Evolutionary conservation across 768 basidiomycete species (phyloP).

Genomic region (Coprinopsis sp.): DNA sequence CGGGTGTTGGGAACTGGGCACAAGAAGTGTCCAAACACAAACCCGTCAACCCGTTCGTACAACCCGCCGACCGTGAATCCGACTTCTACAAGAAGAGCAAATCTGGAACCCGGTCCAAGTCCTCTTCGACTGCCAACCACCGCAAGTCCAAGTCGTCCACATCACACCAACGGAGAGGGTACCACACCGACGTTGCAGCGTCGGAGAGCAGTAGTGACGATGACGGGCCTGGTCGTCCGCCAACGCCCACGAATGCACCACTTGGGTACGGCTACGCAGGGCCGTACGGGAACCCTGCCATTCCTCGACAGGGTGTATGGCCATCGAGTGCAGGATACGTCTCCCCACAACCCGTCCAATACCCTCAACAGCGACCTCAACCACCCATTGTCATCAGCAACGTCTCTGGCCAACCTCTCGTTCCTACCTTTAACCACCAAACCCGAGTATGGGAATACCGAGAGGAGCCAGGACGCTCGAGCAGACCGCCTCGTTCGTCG

Average conservation of each 20-base stretch:
- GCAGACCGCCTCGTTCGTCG: too few species aligned
- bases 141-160: background rate
- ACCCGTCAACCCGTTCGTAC: conserved; percentile 6
- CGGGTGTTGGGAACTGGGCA: background rate
- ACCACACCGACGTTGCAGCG: background rate
- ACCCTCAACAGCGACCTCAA: background rate
- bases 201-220: too few species aligned
- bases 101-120: too few species aligned
- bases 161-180: background rate
- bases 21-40: background rate
- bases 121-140: background rate
- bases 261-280: background rate
- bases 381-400: background rate
- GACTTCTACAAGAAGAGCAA: conserved; percentile 7
- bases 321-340: background rate
- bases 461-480: background rate
- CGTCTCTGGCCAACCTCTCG: background rate
- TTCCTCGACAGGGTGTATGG: background rate
- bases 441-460: background rate
- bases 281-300: background rate
- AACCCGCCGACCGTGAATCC: background rate
- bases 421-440: background rate
- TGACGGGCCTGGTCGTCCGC: conserved; percentile 6
- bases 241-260: conserved; percentile 3
- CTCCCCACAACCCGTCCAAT: background rate